These are phyloP conservation scores for Gnomoniopsis smithogilvyi DNA, from an alignment of 2,329 filamentous ascomycete genomes.

Conservation along the genomic window DNA sequence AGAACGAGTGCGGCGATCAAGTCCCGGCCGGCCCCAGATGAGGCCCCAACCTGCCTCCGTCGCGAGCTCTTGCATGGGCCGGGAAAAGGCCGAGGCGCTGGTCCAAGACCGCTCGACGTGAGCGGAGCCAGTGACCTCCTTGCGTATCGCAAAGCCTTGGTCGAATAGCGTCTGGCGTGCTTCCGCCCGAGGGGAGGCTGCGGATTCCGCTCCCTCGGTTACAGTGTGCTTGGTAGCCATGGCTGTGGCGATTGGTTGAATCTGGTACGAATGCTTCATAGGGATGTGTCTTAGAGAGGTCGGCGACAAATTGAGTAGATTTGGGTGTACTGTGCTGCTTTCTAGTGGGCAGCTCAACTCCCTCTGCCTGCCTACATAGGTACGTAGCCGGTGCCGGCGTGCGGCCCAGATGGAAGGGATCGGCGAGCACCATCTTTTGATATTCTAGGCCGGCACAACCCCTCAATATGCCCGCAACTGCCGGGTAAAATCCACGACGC, in stretches of 20 bases:
- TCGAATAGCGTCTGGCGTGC: conserved; percentile 52
- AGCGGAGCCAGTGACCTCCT: conserved; percentile 54
- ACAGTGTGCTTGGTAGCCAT: not conserved
- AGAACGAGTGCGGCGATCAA: conserved; percentile 56
- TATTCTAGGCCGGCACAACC: no score
- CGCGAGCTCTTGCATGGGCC: conserved; percentile 58
- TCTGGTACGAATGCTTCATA: no score
- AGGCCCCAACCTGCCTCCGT: conserved; percentile 61
- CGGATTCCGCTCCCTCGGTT: not conserved
- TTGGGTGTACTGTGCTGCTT: no score
- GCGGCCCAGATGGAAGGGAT: no score
- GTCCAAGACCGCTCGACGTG: conserved; percentile 56
- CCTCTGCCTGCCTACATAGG: no score
- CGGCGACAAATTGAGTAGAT: no score
- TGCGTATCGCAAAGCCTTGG: conserved; percentile 55
- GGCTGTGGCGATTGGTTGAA: not conserved
- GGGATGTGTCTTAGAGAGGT: no score
- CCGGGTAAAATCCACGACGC: no score
- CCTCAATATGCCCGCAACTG: no score
- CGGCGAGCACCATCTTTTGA: no score
- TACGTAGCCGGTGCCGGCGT: no score
- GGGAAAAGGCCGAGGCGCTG: conserved; percentile 53
- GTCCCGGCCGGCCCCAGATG: conserved; percentile 59
- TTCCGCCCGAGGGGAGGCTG: not conserved
- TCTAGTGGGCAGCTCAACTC: no score